Percentiles rank a stretch among this genome's conserved stretches.
Evolutionary conservation across 2,329 filamentous ascomycete species (phyloP).

Genomic region (Trichoderma atroviride): DNA sequence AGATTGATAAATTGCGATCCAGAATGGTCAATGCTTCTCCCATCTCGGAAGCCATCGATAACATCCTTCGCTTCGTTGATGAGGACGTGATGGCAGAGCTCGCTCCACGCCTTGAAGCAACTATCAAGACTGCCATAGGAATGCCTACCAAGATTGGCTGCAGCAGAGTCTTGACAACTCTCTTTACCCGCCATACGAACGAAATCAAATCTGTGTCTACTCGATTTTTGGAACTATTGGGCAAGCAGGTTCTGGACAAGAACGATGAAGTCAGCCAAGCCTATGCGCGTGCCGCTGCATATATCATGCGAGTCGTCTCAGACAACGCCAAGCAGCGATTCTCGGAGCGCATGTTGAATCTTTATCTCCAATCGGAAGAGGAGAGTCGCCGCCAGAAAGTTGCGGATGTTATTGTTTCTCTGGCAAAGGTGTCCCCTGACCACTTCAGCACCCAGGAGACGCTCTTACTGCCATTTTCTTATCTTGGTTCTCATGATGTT

Average conservation of each 20-base stretch:
- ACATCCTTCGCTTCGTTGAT: conserved; percentile 83
- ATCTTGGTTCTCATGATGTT: conserved; percentile 82
- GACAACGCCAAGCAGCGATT: conserved; percentile 55
- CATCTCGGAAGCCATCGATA: conserved; percentile 88
- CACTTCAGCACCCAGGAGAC: conserved; percentile 78
- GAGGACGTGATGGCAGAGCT: conserved; percentile 74
- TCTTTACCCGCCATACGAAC: conserved; percentile 77
- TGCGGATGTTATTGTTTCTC: conserved; percentile 78
- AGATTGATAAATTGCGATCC: conserved; percentile 85
- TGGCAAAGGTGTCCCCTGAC: conserved; percentile 87
- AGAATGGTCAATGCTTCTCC: conserved; percentile 82
- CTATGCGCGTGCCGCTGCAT: conserved; percentile 85
- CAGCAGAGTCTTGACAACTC: conserved; percentile 78
- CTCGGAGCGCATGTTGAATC: conserved; percentile 57
- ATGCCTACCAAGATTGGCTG: conserved; percentile 94
- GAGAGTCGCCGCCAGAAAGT: conserved; percentile 73
- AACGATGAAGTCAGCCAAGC: conserved; percentile 92
- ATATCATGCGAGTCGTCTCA: conserved; percentile 68
- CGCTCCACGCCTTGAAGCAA: conserved; percentile 70
- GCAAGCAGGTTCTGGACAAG: conserved; percentile 82
- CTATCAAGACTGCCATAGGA: conserved; percentile 84
- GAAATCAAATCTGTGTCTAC: conserved; percentile 76
- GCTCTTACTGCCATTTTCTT: conserved; percentile 81
- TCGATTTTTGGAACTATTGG: conserved; percentile 73
- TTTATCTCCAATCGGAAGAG: conserved; percentile 84